These are phyloP conservation scores for Suillus variegatus DNA, from an alignment of 768 basidiomycete species.

Conservation along the genomic window DNA sequence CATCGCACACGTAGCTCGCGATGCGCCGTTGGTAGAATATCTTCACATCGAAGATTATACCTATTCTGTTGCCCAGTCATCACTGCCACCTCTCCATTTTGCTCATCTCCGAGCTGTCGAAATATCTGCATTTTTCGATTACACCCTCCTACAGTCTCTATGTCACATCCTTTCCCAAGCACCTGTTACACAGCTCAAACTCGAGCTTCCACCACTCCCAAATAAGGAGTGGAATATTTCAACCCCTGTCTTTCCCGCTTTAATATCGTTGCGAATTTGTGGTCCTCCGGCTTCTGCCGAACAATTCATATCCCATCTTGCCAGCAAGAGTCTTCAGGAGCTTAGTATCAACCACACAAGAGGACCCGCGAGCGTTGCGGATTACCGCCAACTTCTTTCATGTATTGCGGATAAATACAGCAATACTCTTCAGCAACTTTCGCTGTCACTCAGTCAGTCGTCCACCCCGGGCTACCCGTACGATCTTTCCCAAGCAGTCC, in stretches of 20 bases:
- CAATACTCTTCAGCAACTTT: background rate
- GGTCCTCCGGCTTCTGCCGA: background rate
- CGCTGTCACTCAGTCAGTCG: background rate
- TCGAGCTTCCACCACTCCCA: background rate
- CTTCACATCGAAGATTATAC: constrained; percentile 5
- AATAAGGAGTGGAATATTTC: background rate
- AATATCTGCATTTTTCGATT: constrained; percentile 2
- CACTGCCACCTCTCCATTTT: background rate
- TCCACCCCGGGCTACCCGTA: background rate
- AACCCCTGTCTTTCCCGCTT: background rate
- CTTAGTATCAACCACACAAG: background rate
- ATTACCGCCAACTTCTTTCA: background rate
- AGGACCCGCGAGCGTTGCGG: background rate
- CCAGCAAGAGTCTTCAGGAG: background rate
- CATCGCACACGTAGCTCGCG: constrained; percentile 17
- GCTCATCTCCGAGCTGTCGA: background rate
- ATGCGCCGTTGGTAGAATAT: constrained; percentile 17
- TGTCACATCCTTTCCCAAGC: constrained; percentile 6
- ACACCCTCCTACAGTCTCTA: background rate
- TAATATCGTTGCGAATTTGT: background rate
- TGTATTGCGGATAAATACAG: background rate
- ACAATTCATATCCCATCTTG: background rate
- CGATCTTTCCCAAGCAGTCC: constrained; percentile 2
- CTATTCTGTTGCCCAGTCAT: background rate
- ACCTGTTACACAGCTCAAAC: background rate